These are phyloP conservation scores for Castanea sativa DNA, from an alignment of 306 rosid genomes.

Conservation along the genomic window DNA sequence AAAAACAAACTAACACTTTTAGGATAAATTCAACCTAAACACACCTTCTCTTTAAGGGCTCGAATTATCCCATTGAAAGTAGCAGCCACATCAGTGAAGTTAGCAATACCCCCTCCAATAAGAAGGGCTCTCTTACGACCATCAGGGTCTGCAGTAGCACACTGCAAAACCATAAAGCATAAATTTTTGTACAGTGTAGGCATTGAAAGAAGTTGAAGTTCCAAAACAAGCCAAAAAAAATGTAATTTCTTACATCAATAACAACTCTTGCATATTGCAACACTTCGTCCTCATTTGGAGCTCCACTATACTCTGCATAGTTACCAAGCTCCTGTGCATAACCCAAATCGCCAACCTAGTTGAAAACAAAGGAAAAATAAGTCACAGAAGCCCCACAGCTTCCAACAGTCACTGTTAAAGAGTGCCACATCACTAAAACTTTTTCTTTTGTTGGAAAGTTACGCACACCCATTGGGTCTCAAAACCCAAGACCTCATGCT, in stretches of 20 bases:
- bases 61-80: constrained; percentile 79
- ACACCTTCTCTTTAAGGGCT: constrained; percentile 75
- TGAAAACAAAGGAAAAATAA: constrained; percentile 7
- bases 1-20: background rate
- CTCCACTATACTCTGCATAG: constrained; percentile 94
- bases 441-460: no score
- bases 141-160: constrained; percentile 82
- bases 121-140: constrained; percentile 87
- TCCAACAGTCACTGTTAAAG: constrained; percentile 1
- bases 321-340: constrained; percentile 94
- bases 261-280: constrained; percentile 89
- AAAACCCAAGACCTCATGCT: no score
- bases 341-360: constrained; percentile 88
- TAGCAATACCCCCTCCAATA: constrained; percentile 92
- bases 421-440: constrained; percentile 1
- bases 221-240: background rate
- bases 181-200: constrained; percentile 7
- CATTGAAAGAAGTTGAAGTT: constrained; percentile 17
- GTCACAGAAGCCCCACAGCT: background rate
- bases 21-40: constrained; percentile 9
- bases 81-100: constrained; percentile 89
- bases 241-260: constrained; percentile 57
- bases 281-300: constrained; percentile 93
- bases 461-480: no score
- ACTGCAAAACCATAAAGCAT: constrained; percentile 46